Base-by-base conservation (phyloP, 2,329 filamentous ascomycete genomes). In the Huntiella moniliformis region DNA sequence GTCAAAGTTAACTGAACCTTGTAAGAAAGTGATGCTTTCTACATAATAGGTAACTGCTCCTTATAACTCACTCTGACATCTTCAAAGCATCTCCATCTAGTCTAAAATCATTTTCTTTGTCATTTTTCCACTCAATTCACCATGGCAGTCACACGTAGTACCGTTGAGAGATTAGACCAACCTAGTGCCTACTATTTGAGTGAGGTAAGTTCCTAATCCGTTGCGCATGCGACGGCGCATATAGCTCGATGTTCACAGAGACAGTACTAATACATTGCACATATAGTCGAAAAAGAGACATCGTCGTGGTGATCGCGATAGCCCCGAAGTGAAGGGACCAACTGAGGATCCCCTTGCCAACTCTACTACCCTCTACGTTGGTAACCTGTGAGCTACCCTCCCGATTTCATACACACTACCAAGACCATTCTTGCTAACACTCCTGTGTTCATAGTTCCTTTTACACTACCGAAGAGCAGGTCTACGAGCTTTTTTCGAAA, bases 381-480 rank as follows among this genome's bases (percentile, higher is more conserved):
- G 91, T 56, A 98, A 98, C 61, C 70, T 98, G 74, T 92, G 68
- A 47, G 58, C 53, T 16, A 11, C 17, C 31, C 52, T 45, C 34
- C 34, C 34, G 12, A 36, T n/a, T n/a, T n/a, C 12, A 36, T n/a
- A 36, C 12, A 36, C 2, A 16, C 33, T 16, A 34, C 7, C 11
- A 4, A 18, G 5, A 10, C 28, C 17, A 8, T 5, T 18, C 6
- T 1, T 28, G 8, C 39, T 31, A 8, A 33, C 40, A 42, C 33
- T 32, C 40, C 7, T 4, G 15, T 4, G 8, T 28, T 12, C 17
- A 37, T 54, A 86, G 82, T 46, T 93, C 87, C 36, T 95, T 95
- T 67, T 95, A 94, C 70, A 98, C 91, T 17, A 98, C 91, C 47
- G 91, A 98, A 61, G 91, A 98, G 65, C 91, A 98, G 61, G 94